Percentiles rank a stretch among this genome's conserved stretches.
Conservation (phyloP, 306 rosid species). For the Cucurbita maxima region DNA sequence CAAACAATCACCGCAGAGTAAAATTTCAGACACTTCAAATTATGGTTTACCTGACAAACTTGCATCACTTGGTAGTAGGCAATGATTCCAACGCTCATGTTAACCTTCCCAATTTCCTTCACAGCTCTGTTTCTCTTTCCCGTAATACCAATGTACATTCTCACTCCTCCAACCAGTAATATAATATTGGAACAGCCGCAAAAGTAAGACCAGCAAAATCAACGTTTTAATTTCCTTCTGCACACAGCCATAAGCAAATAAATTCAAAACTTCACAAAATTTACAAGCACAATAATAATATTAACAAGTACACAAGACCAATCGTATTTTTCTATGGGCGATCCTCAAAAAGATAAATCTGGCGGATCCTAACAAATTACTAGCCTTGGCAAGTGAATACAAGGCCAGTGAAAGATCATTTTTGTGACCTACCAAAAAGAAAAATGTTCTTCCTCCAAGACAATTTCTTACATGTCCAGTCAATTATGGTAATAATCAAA, state of each 20-base stretch:
- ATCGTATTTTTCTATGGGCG: neutral
- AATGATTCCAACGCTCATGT: slow-evolving; percentile 76
- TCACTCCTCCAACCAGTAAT: slow-evolving; percentile 35
- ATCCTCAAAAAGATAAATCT: neutral
- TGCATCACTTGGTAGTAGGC: slow-evolving; percentile 76
- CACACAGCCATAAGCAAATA: slow-evolving; percentile 10
- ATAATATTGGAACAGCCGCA: slow-evolving; percentile 9
- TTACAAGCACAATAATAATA: neutral
- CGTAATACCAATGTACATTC: slow-evolving; percentile 68
- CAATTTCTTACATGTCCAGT: neutral
- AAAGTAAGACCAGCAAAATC: slow-evolving; percentile 8
- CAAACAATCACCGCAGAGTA: neutral
- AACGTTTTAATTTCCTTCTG: slow-evolving; percentile 21
- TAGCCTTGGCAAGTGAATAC: neutral
- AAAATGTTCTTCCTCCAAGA: neutral
- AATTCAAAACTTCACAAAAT: neutral
- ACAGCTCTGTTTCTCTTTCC: slow-evolving; percentile 43
- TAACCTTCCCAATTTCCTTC: slow-evolving; percentile 58
- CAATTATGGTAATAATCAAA: neutral
- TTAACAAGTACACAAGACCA: neutral
- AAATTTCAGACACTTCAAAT: neutral
- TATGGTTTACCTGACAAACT: slow-evolving; percentile 69
- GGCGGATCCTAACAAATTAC: neutral
- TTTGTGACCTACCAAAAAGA: neutral
- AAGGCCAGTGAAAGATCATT: neutral